Evolutionary conservation across 2,329 filamentous ascomycete genomes (phyloP).

Genomic region (Aspergillus caelatus): DNA sequence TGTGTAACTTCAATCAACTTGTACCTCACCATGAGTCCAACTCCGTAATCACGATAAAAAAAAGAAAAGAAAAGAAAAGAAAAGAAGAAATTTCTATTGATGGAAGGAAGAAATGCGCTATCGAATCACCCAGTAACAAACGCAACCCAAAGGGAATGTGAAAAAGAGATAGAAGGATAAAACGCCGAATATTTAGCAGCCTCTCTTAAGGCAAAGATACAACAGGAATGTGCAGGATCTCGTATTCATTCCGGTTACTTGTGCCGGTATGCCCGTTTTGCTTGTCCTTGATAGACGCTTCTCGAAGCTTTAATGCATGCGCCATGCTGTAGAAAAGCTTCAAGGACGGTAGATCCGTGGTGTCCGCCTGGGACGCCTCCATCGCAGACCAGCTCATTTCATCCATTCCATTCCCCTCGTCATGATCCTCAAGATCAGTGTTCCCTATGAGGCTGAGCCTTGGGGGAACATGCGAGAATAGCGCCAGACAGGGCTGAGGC

Average conservation of each 20-base stretch:
- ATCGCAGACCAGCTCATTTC: conserved; percentile 2
- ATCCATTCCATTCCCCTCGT: conserved; percentile 10
- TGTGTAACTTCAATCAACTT: neutral
- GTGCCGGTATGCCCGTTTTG: neutral
- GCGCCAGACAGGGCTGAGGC: conserved; percentile 14
- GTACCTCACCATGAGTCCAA: neutral
- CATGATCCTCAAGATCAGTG: conserved; percentile 16
- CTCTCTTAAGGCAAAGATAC: conserved; percentile 14
- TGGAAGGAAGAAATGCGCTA: neutral
- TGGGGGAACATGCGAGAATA: conserved; percentile 22
- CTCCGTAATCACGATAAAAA: neutral
- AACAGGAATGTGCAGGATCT: conserved; percentile 19
- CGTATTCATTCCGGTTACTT: neutral
- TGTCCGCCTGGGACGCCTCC: conserved; percentile 6
- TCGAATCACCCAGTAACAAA: neutral
- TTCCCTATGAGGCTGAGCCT: conserved; percentile 14
- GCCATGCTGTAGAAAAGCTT: conserved; percentile 16
- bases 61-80: neutral
- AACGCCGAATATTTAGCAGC: neutral
- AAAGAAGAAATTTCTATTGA: neutral
- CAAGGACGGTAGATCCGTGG: conserved; percentile 14
- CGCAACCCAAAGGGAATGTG: neutral
- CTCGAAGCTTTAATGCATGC: conserved; percentile 16
- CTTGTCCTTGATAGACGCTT: conserved; percentile 9
- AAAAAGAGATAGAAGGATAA: neutral